phyloP scores from a whole-genome alignment of 2,329 filamentous ascomycete species.

The Sphaerulina vaccinii region DNA sequence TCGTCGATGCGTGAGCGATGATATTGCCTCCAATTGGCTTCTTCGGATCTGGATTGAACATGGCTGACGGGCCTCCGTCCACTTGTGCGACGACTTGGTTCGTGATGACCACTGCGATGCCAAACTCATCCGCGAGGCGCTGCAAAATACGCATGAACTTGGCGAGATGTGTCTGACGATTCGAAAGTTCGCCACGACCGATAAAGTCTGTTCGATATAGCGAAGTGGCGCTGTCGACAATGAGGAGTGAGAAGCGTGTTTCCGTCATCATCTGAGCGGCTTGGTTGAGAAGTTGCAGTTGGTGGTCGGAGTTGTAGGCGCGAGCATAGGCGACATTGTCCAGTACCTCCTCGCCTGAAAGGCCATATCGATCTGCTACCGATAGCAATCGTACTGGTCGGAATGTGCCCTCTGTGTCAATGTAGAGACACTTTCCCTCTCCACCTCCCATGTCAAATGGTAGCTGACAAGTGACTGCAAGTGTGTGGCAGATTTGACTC shows the following conservation, averaged over 20 bases:
- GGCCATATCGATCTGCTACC: slow-evolving; percentile 89
- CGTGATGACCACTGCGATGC: slow-evolving; percentile 96
- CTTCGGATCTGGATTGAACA: slow-evolving; percentile 99
- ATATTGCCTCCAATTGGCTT: slow-evolving; percentile 99
- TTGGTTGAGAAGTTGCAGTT: slow-evolving; percentile 90
- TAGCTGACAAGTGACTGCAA: slow-evolving; percentile 96
- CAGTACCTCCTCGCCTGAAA: slow-evolving; percentile 94
- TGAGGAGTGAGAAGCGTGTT: slow-evolving; percentile 90
- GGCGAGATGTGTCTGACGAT: slow-evolving; percentile 81
- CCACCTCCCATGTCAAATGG: slow-evolving; percentile 99
- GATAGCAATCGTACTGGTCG: slow-evolving; percentile 83
- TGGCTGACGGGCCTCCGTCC: slow-evolving; percentile 89
- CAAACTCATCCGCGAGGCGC: slow-evolving; percentile 75
- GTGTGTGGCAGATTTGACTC: slow-evolving; percentile 95
- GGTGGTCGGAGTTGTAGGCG: slow-evolving; percentile 97
- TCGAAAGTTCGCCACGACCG: slow-evolving; percentile 95
- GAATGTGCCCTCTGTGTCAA: slow-evolving; percentile 97
- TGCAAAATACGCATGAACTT: slow-evolving; percentile 87
- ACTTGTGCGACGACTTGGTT: slow-evolving; percentile 99
- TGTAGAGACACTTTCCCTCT: slow-evolving; percentile 97
- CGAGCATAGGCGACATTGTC: slow-evolving; percentile 98
- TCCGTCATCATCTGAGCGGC: slow-evolving; percentile 99
- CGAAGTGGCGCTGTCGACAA: slow-evolving; percentile 94
- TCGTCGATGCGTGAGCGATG: slow-evolving; percentile 96
- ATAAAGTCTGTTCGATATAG: slow-evolving; percentile 96